A percentile compares a stretch with the other conserved stretches of the same genome.
Conservation (phyloP, 176 grass and related monocot species). For the Oryza glaberrima region DNA sequence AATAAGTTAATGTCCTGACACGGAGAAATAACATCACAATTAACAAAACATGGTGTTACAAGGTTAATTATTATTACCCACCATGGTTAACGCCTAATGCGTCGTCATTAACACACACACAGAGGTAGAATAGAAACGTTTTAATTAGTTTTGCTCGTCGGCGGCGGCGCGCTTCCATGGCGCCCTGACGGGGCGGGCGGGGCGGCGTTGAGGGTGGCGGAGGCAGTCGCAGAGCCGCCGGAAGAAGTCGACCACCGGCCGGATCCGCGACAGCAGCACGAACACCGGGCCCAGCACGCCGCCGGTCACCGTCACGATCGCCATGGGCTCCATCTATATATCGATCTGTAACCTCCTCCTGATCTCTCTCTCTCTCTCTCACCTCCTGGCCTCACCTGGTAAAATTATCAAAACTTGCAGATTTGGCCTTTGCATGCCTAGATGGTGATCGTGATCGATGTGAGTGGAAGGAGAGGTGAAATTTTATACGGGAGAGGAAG, state of each 20-base stretch:
- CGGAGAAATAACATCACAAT: not conserved
- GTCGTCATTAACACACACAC: no score
- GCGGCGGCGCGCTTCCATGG: constrained; percentile 15
- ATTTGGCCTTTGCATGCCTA: not conserved
- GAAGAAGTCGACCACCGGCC: constrained; percentile 43
- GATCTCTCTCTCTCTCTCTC: no score
- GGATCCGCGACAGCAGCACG: constrained; percentile 40
- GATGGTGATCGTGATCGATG: not conserved
- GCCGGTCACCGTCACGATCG: constrained; percentile 48
- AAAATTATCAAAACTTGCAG: no score
- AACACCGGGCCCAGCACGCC: constrained; percentile 40
- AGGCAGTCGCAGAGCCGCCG: constrained; percentile 37
- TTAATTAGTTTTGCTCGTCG: not conserved
- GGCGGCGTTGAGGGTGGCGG: constrained; percentile 31
- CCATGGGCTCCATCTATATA: constrained; percentile 37
- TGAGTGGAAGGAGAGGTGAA: not conserved
- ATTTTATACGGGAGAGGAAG: not conserved
- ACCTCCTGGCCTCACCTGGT: no score
- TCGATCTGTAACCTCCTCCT: constrained; percentile 6
- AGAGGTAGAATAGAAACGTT: not conserved
- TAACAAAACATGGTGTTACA: not conserved
- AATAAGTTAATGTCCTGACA: not conserved
- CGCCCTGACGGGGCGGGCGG: constrained; percentile 31
- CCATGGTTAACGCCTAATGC: not conserved
- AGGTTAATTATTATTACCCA: not conserved